These are phyloP conservation scores for Eucalyptus curtisii DNA, from an alignment of 345 rosid species.

Conservation along the genomic window DNA sequence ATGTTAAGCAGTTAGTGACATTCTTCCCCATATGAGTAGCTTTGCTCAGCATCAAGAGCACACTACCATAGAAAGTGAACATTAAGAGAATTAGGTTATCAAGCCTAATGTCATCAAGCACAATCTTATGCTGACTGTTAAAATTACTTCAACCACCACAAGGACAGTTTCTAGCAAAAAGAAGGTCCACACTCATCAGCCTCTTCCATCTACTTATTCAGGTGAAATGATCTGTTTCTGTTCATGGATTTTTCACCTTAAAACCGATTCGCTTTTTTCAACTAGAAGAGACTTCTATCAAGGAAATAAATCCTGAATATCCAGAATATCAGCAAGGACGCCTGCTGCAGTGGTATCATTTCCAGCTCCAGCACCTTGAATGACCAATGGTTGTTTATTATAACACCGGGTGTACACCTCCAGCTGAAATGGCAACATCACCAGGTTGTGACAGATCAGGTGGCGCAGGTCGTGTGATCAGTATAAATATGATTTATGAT, in stretches of 20 bases:
- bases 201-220: neutral
- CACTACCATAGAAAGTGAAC: neutral
- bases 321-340: conserved; percentile 82
- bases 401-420: conserved; percentile 85
- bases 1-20: neutral
- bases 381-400: conserved; percentile 64
- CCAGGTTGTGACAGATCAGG: neutral
- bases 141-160: neutral
- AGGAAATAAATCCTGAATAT: conserved; percentile 72
- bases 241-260: neutral
- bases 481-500: neutral
- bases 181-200: neutral
- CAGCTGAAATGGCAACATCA: conserved; percentile 24
- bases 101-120: neutral
- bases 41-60: neutral
- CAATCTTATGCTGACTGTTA: neutral
- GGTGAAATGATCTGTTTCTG: neutral
- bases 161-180: neutral
- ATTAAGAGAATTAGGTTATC: neutral
- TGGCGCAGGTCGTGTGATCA: neutral
- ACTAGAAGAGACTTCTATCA: neutral
- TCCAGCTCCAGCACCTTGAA: conserved; percentile 98
- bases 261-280: neutral
- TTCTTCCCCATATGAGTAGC: neutral
- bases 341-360: conserved; percentile 95